phyloP scores from a whole-genome alignment of 352 stramenopile genomes.

The Phytophthora ohioensis region DNA sequence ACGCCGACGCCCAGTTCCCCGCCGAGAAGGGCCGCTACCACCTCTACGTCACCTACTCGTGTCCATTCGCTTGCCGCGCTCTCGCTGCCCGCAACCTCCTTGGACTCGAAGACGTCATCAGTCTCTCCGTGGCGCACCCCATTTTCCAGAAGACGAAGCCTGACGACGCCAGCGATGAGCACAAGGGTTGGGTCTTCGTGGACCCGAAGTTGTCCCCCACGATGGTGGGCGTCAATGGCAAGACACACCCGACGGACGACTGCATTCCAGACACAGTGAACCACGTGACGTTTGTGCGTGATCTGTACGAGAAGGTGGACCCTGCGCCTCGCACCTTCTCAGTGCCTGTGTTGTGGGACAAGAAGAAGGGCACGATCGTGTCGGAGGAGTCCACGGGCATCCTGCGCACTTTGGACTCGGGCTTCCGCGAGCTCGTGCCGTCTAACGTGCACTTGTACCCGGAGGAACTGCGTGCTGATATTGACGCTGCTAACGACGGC shows the following conservation, averaged over 20 bases:
- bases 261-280: constrained; percentile 42
- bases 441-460: constrained; percentile 41
- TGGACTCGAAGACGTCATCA: constrained; percentile 92
- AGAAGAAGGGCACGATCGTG: too few species aligned
- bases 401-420: constrained; percentile 58
- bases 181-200: constrained; percentile 49
- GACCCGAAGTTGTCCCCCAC: constrained; percentile 9
- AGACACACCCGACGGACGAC: constrained; percentile 20
- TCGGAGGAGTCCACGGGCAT: constrained; percentile 73
- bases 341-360: too few species aligned
- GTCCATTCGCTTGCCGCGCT: constrained; percentile 74
- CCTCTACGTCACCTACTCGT: constrained; percentile 93
- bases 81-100: constrained; percentile 89
- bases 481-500: constrained; percentile 3
- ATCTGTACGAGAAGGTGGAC: constrained; percentile 52
- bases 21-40: constrained; percentile 83
- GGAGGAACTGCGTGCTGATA: neutral
- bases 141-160: constrained; percentile 55
- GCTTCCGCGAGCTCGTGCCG: constrained; percentile 49
- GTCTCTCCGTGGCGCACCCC: constrained; percentile 81
- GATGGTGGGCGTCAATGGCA: constrained; percentile 13
- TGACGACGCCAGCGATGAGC: constrained; percentile 41
- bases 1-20: constrained; percentile 18
- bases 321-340: constrained; percentile 11
- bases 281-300: constrained; percentile 31